Conservation (phyloP, 805 yeast genomes). For the Zygosaccharomyces lentus region DNA sequence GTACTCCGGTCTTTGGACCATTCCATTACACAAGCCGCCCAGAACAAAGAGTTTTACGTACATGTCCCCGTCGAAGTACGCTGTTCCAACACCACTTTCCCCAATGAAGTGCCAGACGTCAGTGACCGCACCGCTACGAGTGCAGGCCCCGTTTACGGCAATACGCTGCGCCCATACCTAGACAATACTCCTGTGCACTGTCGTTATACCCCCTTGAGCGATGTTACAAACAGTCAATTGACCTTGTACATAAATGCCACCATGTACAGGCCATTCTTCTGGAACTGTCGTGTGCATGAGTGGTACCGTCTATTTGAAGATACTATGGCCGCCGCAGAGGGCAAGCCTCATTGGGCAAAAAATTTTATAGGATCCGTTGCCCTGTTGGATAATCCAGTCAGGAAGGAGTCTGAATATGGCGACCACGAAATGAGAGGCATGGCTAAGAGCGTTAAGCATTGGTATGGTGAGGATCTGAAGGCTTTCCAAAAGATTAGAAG, state of each 20-base stretch:
- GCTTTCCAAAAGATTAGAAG: slow-evolving; percentile 60
- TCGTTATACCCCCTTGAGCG: slow-evolving; percentile 46
- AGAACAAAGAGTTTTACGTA: slow-evolving; percentile 63
- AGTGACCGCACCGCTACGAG: slow-evolving; percentile 47
- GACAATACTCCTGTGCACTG: slow-evolving; percentile 69
- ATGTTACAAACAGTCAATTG: slow-evolving; percentile 63
- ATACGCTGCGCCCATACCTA: slow-evolving; percentile 71
- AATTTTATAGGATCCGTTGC: slow-evolving; percentile 67
- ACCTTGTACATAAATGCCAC: slow-evolving; percentile 90
- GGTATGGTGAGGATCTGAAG: slow-evolving; percentile 73
- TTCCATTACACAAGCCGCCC: slow-evolving; percentile 57
- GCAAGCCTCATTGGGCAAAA: slow-evolving; percentile 99
- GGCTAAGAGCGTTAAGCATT: slow-evolving; percentile 58
- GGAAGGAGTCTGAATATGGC: slow-evolving; percentile 39
- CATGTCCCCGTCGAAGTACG: slow-evolving; percentile 96
- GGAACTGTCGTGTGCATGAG: slow-evolving; percentile 63
- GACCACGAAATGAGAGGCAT: slow-evolving; percentile 81
- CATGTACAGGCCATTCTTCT: slow-evolving; percentile 88
- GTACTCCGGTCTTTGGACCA: slow-evolving; percentile 61
- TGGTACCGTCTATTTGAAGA: slow-evolving; percentile 87
- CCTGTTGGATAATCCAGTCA: slow-evolving; percentile 30
- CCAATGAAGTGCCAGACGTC: slow-evolving; percentile 43
- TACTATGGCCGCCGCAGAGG: slow-evolving; percentile 70
- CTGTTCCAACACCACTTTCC: slow-evolving; percentile 75
- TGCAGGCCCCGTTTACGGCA: slow-evolving; percentile 82